Evolutionary conservation across 768 basidiomycete genomes (phyloP).

Genomic region (Lentinula detonsa): DNA sequence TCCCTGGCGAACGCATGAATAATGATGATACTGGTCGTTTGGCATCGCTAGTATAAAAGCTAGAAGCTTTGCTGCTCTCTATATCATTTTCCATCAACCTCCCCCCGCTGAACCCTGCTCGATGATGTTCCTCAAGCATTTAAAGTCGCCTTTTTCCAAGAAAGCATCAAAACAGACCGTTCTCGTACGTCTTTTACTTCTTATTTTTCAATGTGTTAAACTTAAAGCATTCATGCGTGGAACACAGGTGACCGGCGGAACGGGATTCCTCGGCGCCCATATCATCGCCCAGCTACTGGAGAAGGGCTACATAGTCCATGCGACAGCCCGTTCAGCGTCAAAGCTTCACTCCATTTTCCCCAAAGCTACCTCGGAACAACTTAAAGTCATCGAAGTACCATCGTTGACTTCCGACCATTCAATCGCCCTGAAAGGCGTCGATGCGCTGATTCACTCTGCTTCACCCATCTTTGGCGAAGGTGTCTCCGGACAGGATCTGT

Average conservation of each 20-base stretch:
- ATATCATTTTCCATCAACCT: background rate
- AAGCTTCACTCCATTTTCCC: conserved; percentile 5
- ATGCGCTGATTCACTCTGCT: conserved; percentile 7
- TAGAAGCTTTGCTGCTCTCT: background rate
- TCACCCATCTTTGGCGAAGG: background rate
- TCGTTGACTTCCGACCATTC: conserved; percentile 8
- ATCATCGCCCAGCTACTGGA: conserved; percentile 2
- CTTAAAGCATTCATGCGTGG: background rate
- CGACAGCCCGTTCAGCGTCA: background rate
- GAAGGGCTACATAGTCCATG: conserved; percentile 5
- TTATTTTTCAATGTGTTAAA: background rate
- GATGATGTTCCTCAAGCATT: background rate
- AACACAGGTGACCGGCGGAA: conserved; percentile 5
- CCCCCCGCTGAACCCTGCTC: background rate
- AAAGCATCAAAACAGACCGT: background rate
- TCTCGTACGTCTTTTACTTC: background rate
- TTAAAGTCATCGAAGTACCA: conserved; percentile 3
- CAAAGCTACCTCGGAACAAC: background rate
- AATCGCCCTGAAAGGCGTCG: conserved; percentile 12
- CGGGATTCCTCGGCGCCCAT: conserved; percentile 2
- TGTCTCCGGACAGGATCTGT: background rate
- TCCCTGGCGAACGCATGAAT: background rate
- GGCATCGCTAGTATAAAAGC: background rate
- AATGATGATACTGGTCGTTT: background rate
- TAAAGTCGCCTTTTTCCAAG: background rate